These are phyloP conservation scores for Martensiomyces pterosporus DNA, from an alignment of 192 early-diverging fungal genomes.

Conservation along the genomic window DNA sequence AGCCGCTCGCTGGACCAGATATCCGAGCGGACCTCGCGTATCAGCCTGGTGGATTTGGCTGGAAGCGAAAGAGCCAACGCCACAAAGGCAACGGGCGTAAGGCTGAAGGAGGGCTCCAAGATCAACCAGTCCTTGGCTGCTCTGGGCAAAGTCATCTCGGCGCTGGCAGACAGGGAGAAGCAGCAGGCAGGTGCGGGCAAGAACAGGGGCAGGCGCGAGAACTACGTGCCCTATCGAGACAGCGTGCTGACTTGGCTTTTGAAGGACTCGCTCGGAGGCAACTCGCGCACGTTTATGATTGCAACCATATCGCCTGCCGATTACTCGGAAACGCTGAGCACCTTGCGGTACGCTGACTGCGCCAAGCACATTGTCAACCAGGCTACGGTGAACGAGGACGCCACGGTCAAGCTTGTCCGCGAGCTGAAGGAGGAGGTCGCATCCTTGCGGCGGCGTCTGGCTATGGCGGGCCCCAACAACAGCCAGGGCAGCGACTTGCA, in stretches of 20 bases:
- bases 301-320: conserved; percentile 74
- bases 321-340: conserved; percentile 76
- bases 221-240: conserved; percentile 87
- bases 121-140: conserved; percentile 93
- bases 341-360: conserved; percentile 85
- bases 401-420: conserved; percentile 69
- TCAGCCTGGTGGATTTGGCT: conserved; percentile 87
- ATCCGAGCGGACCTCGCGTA: conserved; percentile 74
- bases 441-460: conserved; percentile 58
- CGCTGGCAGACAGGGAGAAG: conserved; percentile 68
- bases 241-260: conserved; percentile 83
- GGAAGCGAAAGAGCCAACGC: conserved; percentile 88
- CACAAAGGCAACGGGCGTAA: conserved; percentile 77
- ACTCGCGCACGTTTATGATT: conserved; percentile 79
- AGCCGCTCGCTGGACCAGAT: conserved; percentile 53
- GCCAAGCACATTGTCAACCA: conserved; percentile 90
- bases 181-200: conserved; percentile 14
- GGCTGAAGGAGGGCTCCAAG: conserved; percentile 88
- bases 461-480: conserved; percentile 25
- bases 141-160: conserved; percentile 91
- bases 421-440: conserved; percentile 80
- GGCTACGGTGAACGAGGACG: conserved; percentile 88
- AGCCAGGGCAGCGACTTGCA: conserved; percentile 44
- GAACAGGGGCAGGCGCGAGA: conserved; percentile 12
- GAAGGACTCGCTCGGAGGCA: conserved; percentile 80